Evolutionary conservation across 2,329 filamentous ascomycete species (phyloP).

Genomic region (Botrytis tulipae): DNA sequence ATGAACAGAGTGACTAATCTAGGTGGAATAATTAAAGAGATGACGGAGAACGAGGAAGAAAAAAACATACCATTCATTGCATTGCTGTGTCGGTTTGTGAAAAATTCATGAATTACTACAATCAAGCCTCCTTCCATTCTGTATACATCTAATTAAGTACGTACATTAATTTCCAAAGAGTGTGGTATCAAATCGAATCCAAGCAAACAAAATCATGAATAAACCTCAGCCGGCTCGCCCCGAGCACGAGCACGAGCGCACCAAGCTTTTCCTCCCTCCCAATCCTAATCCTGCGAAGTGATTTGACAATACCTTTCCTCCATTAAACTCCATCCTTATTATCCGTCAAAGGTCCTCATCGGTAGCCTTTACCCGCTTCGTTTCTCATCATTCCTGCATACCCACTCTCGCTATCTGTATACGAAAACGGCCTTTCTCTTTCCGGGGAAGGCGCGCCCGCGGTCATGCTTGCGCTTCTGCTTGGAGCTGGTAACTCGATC

Average conservation of each 20-base stretch:
- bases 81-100: background rate
- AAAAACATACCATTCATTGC: background rate
- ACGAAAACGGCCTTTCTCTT: conserved; percentile 16
- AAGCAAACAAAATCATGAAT: background rate
- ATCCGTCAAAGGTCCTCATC: background rate
- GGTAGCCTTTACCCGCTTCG: background rate
- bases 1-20: background rate
- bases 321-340: background rate
- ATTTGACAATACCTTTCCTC: background rate
- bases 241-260: background rate
- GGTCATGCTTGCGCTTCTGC: conserved; percentile 13
- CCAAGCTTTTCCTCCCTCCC: background rate
- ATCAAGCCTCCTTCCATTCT: background rate
- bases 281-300: background rate
- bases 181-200: conserved; percentile 12
- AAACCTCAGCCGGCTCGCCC: background rate
- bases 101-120: background rate
- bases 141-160: background rate
- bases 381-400: conserved; percentile 19
- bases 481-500: conserved; percentile 14
- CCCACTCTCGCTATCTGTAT: conserved; percentile 20
- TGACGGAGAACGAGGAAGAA: background rate
- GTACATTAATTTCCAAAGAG: background rate
- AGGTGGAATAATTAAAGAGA: background rate
- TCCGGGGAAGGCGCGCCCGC: conserved; percentile 10